Evolutionary conservation across 345 rosid species (phyloP).

Genomic region (Ceriops tagal): DNA sequence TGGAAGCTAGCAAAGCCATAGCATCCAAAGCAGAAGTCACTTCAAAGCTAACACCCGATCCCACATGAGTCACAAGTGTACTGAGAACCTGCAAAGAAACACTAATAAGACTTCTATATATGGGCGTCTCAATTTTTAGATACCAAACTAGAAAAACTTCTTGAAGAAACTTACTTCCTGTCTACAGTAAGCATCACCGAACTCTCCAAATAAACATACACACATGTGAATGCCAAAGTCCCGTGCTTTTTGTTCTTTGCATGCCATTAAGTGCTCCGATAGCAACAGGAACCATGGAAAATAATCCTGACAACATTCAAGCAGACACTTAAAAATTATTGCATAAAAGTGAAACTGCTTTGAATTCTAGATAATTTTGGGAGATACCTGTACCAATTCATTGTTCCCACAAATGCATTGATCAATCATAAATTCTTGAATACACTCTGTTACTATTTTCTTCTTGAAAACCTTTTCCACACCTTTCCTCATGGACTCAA

Average conservation of each 20-base stretch:
- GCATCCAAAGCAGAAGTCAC: slow-evolving; percentile 70
- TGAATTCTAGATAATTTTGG: slow-evolving; percentile 6
- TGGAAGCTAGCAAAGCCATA: slow-evolving; percentile 54
- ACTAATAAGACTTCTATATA: slow-evolving; percentile 13
- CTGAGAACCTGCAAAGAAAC: slow-evolving; percentile 60
- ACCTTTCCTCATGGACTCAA: slow-evolving; percentile 48
- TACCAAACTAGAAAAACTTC: background rate
- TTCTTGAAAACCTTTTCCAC: slow-evolving; percentile 65
- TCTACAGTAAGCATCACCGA: slow-evolving; percentile 55
- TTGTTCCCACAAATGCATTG: slow-evolving; percentile 68
- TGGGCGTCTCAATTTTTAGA: background rate
- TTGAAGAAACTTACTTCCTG: slow-evolving; percentile 56
- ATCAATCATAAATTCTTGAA: slow-evolving; percentile 59
- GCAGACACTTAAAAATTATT: slow-evolving; percentile 11
- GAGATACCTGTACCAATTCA: slow-evolving; percentile 57
- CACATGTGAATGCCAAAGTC: slow-evolving; percentile 59
- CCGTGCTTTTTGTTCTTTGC: slow-evolving; percentile 80
- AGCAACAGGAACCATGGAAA: slow-evolving; percentile 66
- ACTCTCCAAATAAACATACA: slow-evolving; percentile 59
- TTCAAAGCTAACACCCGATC: slow-evolving; percentile 68
- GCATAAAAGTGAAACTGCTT: slow-evolving; percentile 6
- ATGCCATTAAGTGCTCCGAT: slow-evolving; percentile 61
- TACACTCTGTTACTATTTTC: slow-evolving; percentile 60
- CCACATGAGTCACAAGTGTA: slow-evolving; percentile 77
- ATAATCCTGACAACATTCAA: slow-evolving; percentile 48